Evolutionary conservation across 805 yeast genomes (phyloP).

Genomic region (Wickerhamiella slavikovae): DNA sequence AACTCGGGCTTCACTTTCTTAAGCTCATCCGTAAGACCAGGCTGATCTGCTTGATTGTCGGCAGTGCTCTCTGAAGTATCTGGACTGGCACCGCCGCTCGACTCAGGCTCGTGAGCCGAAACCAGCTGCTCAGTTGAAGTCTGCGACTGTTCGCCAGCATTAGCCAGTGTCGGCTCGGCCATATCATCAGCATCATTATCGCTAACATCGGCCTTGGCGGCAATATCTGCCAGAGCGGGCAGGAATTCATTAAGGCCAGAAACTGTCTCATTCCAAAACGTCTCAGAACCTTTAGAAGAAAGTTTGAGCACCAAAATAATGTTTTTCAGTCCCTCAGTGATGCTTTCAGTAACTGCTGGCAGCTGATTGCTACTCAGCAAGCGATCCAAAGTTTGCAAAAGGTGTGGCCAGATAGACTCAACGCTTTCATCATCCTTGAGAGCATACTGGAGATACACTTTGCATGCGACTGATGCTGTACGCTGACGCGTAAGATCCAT

Average conservation of each 20-base stretch:
- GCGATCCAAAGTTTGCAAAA: constrained; percentile 21
- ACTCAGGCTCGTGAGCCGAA: too few species aligned
- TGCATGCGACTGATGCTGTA: constrained; percentile 45
- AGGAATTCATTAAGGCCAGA: constrained; percentile 18
- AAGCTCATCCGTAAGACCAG: too few species aligned
- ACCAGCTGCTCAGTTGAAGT: too few species aligned
- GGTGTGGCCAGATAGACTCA: constrained; percentile 18
- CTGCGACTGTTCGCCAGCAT: too few species aligned
- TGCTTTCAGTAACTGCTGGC: constrained; percentile 20
- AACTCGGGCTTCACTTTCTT: too few species aligned
- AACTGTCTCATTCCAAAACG: constrained; percentile 22
- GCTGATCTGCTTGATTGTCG: too few species aligned
- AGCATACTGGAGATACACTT: constrained; percentile 33
- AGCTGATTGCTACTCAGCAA: constrained; percentile 20
- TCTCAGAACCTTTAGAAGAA: constrained; percentile 15
- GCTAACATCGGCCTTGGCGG: too few species aligned
- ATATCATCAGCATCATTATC: too few species aligned
- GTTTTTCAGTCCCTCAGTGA: constrained; percentile 22
- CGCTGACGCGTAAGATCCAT: constrained; percentile 47
- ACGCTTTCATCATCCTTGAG: constrained; percentile 14
- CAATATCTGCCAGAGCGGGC: constrained; percentile 16
- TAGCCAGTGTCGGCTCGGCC: too few species aligned
- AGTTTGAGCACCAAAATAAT: constrained; percentile 21
- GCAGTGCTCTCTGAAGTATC: too few species aligned
- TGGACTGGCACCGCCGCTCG: too few species aligned